Percentiles rank a stretch among this genome's conserved stretches.
Evolutionary conservation across 305 asterid genomes (phyloP).

Genomic region (Solanum hybrid): DNA sequence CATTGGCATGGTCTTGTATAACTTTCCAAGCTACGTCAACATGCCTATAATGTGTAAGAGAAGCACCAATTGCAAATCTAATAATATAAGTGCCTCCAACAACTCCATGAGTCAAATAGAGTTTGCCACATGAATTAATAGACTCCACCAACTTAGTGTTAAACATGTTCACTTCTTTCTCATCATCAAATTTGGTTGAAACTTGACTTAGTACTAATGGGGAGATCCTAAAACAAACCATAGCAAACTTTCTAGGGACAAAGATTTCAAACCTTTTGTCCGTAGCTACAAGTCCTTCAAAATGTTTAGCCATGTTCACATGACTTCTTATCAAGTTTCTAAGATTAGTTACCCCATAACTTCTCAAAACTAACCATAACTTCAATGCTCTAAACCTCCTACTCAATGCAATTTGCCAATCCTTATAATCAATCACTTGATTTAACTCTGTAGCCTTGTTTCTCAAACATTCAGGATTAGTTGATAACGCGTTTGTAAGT

Average conservation of each 20-base stretch:
- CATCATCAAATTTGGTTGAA: constrained; percentile 10
- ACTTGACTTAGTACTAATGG: constrained; percentile 26
- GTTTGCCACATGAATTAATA: constrained; percentile 46
- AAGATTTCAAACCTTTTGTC: constrained; percentile 59
- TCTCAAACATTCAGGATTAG: constrained; percentile 44
- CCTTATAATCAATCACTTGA: constrained; percentile 60
- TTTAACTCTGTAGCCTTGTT: constrained; percentile 53
- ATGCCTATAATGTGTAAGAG: constrained; percentile 48
- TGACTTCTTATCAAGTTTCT: constrained; percentile 46
- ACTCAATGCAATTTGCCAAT: constrained; percentile 68
- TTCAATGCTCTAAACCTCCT: constrained; percentile 54
- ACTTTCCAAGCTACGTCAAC: constrained; percentile 55
- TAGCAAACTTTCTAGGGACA: constrained; percentile 60
- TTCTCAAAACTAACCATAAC: constrained; percentile 60
- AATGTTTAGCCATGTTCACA: constrained; percentile 55
- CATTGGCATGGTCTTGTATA: constrained; percentile 54
- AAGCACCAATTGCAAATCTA: constrained; percentile 55
- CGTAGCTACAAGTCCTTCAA: constrained; percentile 47
- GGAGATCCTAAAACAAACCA: constrained; percentile 51
- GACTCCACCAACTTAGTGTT: constrained; percentile 45
- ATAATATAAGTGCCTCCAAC: constrained; percentile 51
- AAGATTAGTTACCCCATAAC: constrained; percentile 52
- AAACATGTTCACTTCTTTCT: constrained; percentile 37
- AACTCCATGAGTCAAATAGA: constrained; percentile 67
- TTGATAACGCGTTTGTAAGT: constrained; percentile 40